Base-by-base conservation (phyloP, 2,329 filamentous ascomycete genomes). In the Acephala macrosclerotiorum region DNA sequence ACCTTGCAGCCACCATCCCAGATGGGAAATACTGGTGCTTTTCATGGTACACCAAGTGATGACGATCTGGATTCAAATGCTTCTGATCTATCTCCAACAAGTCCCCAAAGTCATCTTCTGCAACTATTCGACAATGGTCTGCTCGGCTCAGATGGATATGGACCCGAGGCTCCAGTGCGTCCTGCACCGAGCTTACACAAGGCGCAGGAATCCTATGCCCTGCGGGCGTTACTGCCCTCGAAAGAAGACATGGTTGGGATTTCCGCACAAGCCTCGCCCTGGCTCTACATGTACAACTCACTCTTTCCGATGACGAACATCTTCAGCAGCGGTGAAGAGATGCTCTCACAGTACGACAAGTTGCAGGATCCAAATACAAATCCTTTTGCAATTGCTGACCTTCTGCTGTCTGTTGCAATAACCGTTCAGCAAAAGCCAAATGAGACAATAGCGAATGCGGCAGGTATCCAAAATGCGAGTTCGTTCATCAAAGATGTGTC, bases 351-450 rank as follows among this genome's bases (percentile, higher is more conserved):
- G 55, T 63, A 58, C 40, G 45, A 58, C 42, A 58, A 49, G 16
- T 42, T 36, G 3, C 16, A 47, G 8, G 20, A 35, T 33, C 29
- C 61, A 51, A 33, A 58, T 4, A 22, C 40, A 5, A 36, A 63
- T 45, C 33, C 51, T 25, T 18, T 63, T 25, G 55, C 25, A 20
- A 25, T 59, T 25, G 61, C 55, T 20, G 45, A 40, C 6, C 45
- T 63, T 35, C 55, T 63, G 22, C 29, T 63, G n/a, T 35, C 53
- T 14, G 42, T 63, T 33, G 61, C 55, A 22, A 53, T 63, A 42
- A 63, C 61, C 3, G 55, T 59, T n/a, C 61, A 63, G 42, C 61
- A 63, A 59, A 40, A 47, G 42, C 61, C 61, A 26, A 47, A 58
- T 25, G 42, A 63, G n/a, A 58, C 45, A 33, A 26, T 11, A 14